Evolutionary conservation across 176 grass and related monocot genomes (phyloP).

Genomic region (sorghum (Sorghum bicolor)): DNA sequence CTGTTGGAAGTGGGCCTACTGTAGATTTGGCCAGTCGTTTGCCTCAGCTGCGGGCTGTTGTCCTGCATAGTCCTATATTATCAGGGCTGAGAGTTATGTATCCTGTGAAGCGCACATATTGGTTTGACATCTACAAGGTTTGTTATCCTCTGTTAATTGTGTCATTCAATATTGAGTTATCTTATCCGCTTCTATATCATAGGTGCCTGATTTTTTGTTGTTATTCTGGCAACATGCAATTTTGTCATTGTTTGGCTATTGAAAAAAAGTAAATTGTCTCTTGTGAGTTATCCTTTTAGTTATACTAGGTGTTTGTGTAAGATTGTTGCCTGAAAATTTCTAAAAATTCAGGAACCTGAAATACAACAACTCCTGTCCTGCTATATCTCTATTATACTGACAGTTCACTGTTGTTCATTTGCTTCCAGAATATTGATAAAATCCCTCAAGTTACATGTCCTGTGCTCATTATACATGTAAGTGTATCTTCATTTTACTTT

Average conservation of each 20-base stretch:
- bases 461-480: constrained; percentile 95
- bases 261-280: neutral
- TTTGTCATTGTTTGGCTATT: neutral
- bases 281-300: neutral
- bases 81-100: constrained; percentile 96
- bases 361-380: neutral
- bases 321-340: neutral
- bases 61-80: constrained; percentile 89
- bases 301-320: neutral
- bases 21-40: constrained; percentile 78
- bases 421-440: constrained; percentile 87
- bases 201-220: neutral
- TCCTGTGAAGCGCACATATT: constrained; percentile 87
- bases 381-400: constrained; percentile 10
- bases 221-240: neutral
- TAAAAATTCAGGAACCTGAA: neutral
- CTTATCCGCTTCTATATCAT: neutral
- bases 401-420: constrained; percentile 12
- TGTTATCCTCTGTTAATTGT: constrained; percentile 24
- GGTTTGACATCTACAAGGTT: constrained; percentile 99
- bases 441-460: constrained; percentile 80
- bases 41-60: constrained; percentile 61
- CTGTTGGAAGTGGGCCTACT: constrained; percentile 91
- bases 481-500: constrained; percentile 39
- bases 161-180: neutral